Conservation (phyloP, 2,329 filamentous ascomycete genomes). For the Talaromyces sp. region DNA sequence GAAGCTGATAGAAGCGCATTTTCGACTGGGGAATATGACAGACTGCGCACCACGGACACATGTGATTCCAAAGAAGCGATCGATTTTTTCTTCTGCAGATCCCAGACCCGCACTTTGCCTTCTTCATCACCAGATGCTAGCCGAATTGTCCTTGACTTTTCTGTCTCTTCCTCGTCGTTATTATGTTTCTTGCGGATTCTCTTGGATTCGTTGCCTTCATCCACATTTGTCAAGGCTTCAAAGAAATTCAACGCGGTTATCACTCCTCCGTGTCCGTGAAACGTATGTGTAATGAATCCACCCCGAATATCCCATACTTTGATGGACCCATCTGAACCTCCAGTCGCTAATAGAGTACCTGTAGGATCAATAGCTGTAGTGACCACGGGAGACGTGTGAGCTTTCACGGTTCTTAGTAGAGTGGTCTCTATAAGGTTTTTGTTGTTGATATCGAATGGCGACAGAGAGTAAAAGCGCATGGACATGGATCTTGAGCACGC, state of each 20-base stretch:
- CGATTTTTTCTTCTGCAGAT: slow-evolving; percentile 76
- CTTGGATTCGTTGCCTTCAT: slow-evolving; percentile 24
- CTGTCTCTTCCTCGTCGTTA: slow-evolving; percentile 36
- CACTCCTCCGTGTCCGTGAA: slow-evolving; percentile 86
- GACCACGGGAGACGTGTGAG: slow-evolving; percentile 84
- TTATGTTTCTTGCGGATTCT: slow-evolving; percentile 43
- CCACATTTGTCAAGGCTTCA: slow-evolving; percentile 53
- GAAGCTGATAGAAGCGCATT: slow-evolving; percentile 77
- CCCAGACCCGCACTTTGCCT: slow-evolving; percentile 87
- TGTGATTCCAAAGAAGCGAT: slow-evolving; percentile 82
- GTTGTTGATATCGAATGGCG: slow-evolving; percentile 50
- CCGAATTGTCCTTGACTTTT: slow-evolving; percentile 60
- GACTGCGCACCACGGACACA: slow-evolving; percentile 83
- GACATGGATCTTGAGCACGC: slow-evolving; percentile 92
- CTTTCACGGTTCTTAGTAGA: slow-evolving; percentile 76
- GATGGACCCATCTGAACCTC: slow-evolving; percentile 85
- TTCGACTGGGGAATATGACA: slow-evolving; percentile 74
- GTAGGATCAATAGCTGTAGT: slow-evolving; percentile 81
- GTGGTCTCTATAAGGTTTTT: slow-evolving; percentile 60
- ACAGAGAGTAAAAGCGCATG: slow-evolving; percentile 83
- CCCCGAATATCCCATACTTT: slow-evolving; percentile 95
- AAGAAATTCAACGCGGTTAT: slow-evolving; percentile 92
- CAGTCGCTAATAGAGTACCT: slow-evolving; percentile 84
- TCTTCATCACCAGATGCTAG: slow-evolving; percentile 91
- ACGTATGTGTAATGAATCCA: slow-evolving; percentile 90